Conservation (phyloP, 2,329 filamentous ascomycete genomes). For the Akanthomyces dipterigenus region DNA sequence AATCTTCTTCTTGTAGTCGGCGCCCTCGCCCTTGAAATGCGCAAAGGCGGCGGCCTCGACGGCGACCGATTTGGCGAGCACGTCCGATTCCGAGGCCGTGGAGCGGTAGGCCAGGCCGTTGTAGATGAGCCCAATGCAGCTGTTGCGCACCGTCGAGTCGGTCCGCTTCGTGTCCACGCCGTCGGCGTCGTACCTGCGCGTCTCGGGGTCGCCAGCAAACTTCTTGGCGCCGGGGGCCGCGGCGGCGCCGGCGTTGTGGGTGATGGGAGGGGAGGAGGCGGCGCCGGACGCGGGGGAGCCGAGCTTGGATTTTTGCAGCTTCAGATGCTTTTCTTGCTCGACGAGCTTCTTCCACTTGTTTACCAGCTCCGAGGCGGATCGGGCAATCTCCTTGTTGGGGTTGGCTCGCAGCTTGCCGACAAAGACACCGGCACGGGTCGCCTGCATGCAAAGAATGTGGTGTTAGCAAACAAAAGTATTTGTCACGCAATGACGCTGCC, state of each 20-base stretch:
- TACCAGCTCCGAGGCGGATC: constrained; percentile 74
- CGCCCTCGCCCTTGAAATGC: constrained; percentile 61
- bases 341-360: constrained; percentile 80
- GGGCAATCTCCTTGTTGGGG: constrained; percentile 72
- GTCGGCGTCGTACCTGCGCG: constrained; percentile 77
- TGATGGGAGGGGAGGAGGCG: constrained; percentile 47
- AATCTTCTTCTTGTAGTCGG: constrained; percentile 80
- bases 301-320: constrained; percentile 33
- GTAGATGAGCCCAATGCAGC: constrained; percentile 86
- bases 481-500: background rate
- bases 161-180: constrained; percentile 73
- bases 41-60: constrained; percentile 74
- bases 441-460: constrained; percentile 31
- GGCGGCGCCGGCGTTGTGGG: constrained; percentile 10
- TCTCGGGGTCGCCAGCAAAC: constrained; percentile 64
- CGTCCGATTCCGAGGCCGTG: constrained; percentile 60
- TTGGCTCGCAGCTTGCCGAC: constrained; percentile 77
- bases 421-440: constrained; percentile 84
- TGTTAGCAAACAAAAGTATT: constrained; percentile 4
- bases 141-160: constrained; percentile 66
- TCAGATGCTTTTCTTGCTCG: constrained; percentile 52
- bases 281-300: constrained; percentile 36
- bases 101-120: constrained; percentile 74
- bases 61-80: constrained; percentile 71
- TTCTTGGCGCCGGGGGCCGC: constrained; percentile 32